Evolutionary conservation across 129 eudicot genomes (phyloP).

Genomic region (Artemisia annua): DNA sequence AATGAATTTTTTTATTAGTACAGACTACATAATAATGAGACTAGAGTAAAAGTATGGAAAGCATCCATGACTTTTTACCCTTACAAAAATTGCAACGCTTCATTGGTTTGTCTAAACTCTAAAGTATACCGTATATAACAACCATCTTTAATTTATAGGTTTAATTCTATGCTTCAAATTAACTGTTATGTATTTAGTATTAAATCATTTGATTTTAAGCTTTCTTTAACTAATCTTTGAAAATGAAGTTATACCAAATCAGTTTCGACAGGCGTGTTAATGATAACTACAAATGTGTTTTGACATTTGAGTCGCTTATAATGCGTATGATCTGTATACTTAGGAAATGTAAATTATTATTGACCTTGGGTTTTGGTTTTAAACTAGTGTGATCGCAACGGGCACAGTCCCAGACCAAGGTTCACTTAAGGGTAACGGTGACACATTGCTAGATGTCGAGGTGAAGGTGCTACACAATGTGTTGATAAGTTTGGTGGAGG

Average conservation of each 20-base stretch:
- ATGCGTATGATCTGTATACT: no score
- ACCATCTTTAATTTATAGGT: no score
- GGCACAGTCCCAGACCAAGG: constrained; percentile 36
- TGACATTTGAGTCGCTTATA: no score
- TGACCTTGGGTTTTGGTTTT: constrained; percentile 12
- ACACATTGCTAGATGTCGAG: constrained; percentile 23
- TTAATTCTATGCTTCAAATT: neutral
- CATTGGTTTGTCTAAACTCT: neutral
- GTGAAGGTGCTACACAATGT: constrained; percentile 30
- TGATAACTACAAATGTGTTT: neutral
- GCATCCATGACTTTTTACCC: no score
- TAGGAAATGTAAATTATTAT: neutral
- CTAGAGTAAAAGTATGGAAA: no score
- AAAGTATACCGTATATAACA: neutral
- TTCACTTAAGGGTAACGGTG: constrained; percentile 21
- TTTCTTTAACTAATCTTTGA: no score
- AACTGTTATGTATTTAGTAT: neutral
- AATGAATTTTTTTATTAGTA: no score
- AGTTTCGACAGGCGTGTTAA: neutral
- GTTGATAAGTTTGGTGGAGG: constrained; percentile 27
- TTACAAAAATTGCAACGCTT: neutral
- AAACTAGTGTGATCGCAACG: constrained; percentile 28
- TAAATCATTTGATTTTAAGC: neutral
- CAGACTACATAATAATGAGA: no score
- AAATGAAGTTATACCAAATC: neutral